phyloP scores from a whole-genome alignment of 768 basidiomycete genomes.

The Trametopsis cervina region DNA sequence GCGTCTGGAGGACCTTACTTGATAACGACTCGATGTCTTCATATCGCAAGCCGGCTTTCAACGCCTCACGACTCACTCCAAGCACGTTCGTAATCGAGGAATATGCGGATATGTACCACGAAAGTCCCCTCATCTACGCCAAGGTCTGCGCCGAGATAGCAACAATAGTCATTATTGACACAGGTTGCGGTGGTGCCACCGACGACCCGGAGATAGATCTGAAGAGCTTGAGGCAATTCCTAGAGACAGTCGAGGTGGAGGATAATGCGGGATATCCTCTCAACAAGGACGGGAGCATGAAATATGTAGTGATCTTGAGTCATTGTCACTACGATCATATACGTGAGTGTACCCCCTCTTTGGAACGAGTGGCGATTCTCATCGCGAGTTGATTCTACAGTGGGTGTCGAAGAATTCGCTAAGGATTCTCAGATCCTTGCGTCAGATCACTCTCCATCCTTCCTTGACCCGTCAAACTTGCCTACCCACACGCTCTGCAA shows the following conservation, averaged over 20 bases:
- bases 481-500: constrained; percentile 42
- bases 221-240: constrained; percentile 39
- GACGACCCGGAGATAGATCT: constrained; percentile 32
- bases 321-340: constrained; percentile 59
- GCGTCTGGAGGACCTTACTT: no score
- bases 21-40: no score
- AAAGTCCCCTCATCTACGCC: constrained; percentile 50
- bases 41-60: constrained; percentile 23
- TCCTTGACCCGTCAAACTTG: constrained; percentile 34
- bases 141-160: constrained; percentile 33
- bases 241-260: constrained; percentile 37
- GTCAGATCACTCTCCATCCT: constrained; percentile 40
- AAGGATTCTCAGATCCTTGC: constrained; percentile 38
- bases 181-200: constrained; percentile 46
- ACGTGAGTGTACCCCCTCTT: constrained; percentile 34
- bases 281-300: constrained; percentile 34
- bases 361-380: no score
- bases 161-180: constrained; percentile 45
- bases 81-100: constrained; percentile 42
- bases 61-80: constrained; percentile 26
- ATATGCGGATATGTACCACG: constrained; percentile 43
- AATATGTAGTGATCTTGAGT: constrained; percentile 41
- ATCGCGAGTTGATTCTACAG: constrained; percentile 24
- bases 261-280: constrained; percentile 38
- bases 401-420: constrained; percentile 45